These are phyloP conservation scores for Gossypium trilobum DNA, from an alignment of 441 rosid species.

Conservation along the genomic window DNA sequence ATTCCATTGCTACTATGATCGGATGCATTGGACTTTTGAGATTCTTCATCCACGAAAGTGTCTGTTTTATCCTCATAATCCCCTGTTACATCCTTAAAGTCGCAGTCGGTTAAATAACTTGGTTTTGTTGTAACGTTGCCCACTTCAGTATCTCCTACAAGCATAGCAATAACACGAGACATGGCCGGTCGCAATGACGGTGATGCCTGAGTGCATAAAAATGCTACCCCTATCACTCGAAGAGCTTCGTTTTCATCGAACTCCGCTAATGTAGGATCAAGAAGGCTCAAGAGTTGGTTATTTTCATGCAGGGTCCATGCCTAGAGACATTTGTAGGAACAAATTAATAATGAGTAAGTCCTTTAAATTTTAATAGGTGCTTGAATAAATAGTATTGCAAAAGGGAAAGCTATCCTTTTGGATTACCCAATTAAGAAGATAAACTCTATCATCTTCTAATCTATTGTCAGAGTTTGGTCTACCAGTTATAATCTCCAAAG, in stretches of 20 bases:
- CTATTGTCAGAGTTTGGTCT: conserved; percentile 46
- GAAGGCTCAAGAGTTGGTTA: conserved; percentile 23
- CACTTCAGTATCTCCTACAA: conserved; percentile 53
- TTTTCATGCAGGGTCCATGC: conserved; percentile 36
- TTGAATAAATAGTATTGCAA: not conserved
- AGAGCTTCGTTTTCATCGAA: conserved; percentile 28
- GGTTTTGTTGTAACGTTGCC: conserved; percentile 34
- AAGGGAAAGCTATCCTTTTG: not conserved
- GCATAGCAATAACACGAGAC: conserved; percentile 62
- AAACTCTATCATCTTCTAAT: conserved; percentile 35
- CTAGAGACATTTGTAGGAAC: conserved; percentile 17
- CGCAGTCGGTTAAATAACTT: conserved; percentile 48
- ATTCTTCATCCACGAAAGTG: not conserved
- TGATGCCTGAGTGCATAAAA: conserved; percentile 53
- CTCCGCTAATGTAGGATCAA: conserved; percentile 27
- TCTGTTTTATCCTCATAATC: not conserved
- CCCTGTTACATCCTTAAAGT: conserved; percentile 21
- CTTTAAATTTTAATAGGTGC: not conserved
- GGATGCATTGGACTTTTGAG: not conserved
- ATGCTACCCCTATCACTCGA: conserved; percentile 32
- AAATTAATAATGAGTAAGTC: not conserved
- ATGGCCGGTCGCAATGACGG: conserved; percentile 42
- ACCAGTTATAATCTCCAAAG: conserved; percentile 57
- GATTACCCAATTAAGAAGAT: conserved; percentile 69
- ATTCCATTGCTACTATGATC: not conserved